These are phyloP conservation scores for Bondarzewia mesenterica DNA, from an alignment of 1,284 basidiomycete species.

Conservation along the genomic window DNA sequence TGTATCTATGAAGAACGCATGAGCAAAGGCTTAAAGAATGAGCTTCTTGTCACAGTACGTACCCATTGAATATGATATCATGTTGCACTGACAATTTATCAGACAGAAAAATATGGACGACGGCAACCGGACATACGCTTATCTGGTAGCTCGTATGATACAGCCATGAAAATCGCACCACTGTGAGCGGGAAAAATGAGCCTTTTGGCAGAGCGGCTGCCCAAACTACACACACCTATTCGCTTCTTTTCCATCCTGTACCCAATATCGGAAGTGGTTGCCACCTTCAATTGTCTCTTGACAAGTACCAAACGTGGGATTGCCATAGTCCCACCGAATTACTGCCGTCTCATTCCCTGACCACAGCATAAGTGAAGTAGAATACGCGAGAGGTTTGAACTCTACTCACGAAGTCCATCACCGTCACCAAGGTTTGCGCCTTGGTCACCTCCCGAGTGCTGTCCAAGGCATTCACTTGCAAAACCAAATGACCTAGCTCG, in stretches of 20 bases:
- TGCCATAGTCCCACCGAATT: constrained; percentile 75
- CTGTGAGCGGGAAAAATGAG: constrained; percentile 24
- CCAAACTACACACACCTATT: constrained; percentile 36
- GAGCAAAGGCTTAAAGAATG: too few relatives aligned
- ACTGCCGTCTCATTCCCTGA: constrained; percentile 71
- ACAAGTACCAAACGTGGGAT: constrained; percentile 73
- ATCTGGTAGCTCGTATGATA: constrained; percentile 67
- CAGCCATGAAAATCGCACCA: constrained; percentile 79
- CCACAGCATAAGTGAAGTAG: constrained; percentile 2
- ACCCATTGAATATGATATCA: constrained; percentile 53
- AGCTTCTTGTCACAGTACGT: too few relatives aligned
- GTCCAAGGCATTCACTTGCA: constrained; percentile 78
- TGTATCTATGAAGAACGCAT: constrained; percentile 31
- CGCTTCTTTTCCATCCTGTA: constrained; percentile 58
- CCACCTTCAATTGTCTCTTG: constrained; percentile 84
- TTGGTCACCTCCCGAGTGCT: constrained; percentile 67
- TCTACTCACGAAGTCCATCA: constrained; percentile 48
- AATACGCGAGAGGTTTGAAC: neutral
- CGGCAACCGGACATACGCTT: constrained; percentile 15
- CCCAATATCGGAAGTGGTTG: constrained; percentile 88
- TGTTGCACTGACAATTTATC: constrained; percentile 32
- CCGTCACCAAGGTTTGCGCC: constrained; percentile 83
- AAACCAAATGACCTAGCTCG: constrained; percentile 46
- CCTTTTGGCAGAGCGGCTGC: constrained; percentile 2
- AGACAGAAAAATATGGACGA: neutral